phyloP scores from a whole-genome alignment of 495 filamentous ascomycete species.

The Lichenothelia convexa region DNA sequence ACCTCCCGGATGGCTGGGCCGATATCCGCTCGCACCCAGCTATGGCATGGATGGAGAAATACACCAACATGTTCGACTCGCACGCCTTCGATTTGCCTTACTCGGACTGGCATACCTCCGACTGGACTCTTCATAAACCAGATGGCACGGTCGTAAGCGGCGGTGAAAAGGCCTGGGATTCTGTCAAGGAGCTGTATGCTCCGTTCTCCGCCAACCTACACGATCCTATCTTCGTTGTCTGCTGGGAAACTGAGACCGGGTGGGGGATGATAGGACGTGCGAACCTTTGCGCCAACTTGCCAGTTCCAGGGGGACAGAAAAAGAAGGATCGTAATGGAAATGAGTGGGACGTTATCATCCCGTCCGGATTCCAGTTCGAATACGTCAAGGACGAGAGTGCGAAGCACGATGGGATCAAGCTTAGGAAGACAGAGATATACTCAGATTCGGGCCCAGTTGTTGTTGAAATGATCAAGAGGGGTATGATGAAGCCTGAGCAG shows the following conservation, averaged over 20 bases:
- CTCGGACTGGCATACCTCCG: background rate
- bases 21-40: constrained; percentile 6
- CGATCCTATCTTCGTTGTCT: constrained; percentile 2
- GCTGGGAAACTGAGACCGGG: constrained; percentile 4
- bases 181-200: constrained; percentile 3
- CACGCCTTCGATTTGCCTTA: background rate
- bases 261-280: constrained; percentile 7
- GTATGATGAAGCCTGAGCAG: background rate
- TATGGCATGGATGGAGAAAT: constrained; percentile 5
- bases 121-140: constrained; percentile 3
- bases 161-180: constrained; percentile 5
- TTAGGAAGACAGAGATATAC: constrained; percentile 6
- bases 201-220: constrained; percentile 6
- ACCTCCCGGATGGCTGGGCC: constrained; percentile 1
- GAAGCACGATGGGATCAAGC: constrained; percentile 1
- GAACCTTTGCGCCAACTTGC: constrained; percentile 4
- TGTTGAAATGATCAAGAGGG: constrained; percentile 5
- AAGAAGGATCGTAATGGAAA: constrained; percentile 5
- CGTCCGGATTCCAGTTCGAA: constrained; percentile 2
- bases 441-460: constrained; percentile 5
- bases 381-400: constrained; percentile 2
- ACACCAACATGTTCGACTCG: constrained; percentile 5
- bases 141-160: constrained; percentile 5
- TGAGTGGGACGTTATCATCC: constrained; percentile 6
- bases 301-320: constrained; percentile 1